Conservation (phyloP, 257 asterid species). For the Solanum medicagineum region DNA sequence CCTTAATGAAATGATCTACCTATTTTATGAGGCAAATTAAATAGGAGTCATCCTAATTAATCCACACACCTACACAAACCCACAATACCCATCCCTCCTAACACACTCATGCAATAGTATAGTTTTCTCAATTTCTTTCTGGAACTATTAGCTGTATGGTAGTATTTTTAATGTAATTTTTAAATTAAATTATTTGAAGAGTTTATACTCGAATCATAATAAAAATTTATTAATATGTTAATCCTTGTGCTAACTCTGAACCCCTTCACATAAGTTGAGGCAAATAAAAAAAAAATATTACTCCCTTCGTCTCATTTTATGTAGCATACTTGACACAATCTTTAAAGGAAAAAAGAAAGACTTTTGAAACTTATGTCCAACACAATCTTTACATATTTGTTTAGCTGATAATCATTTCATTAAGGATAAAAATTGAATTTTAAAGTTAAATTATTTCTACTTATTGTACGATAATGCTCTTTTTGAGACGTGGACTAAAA, state of each 20-base stretch:
- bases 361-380: too few relatives aligned
- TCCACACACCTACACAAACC: background rate
- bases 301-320: too few relatives aligned
- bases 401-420: too few relatives aligned
- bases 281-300: background rate
- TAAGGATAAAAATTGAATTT: too few relatives aligned
- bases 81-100: background rate
- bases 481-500: too few relatives aligned
- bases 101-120: background rate
- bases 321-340: too few relatives aligned
- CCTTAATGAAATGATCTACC: background rate
- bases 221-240: background rate
- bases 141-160: background rate
- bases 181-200: background rate
- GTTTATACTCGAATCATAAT: background rate
- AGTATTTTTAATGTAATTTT: background rate
- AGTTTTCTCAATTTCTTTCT: background rate
- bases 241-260: background rate
- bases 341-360: too few relatives aligned
- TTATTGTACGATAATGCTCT: too few relatives aligned
- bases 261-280: background rate
- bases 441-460: too few relatives aligned
- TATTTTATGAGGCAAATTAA: background rate
- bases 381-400: too few relatives aligned
- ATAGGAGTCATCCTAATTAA: background rate